Percentiles rank a stretch among this genome's conserved stretches.
Evolutionary conservation across 2,329 filamentous ascomycete genomes (phyloP).

Genomic region (Biscogniauxia marginata): DNA sequence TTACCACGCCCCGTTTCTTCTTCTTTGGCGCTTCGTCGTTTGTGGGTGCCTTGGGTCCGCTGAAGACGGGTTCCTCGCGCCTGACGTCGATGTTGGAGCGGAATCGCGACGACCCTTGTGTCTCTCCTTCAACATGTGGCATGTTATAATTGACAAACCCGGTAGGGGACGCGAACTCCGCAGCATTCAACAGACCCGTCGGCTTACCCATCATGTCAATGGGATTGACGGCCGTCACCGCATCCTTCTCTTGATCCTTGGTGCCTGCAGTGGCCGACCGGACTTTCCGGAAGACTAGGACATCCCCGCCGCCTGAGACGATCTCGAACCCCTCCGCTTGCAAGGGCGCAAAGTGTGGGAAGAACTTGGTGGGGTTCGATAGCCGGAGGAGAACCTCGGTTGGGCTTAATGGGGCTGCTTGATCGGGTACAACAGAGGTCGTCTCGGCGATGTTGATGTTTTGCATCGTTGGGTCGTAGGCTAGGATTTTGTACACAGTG

Average conservation of each 20-base stretch:
- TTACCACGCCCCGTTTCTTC: constrained; percentile 42
- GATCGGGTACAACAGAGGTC: constrained; percentile 51
- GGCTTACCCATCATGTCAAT: constrained; percentile 54
- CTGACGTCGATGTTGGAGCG: constrained; percentile 44
- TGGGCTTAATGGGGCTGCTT: constrained; percentile 52
- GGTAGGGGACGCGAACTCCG: constrained; percentile 62
- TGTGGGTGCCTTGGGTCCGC: constrained; percentile 35
- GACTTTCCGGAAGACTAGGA: constrained; percentile 66
- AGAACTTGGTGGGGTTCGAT: constrained; percentile 62
- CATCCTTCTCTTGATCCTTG: constrained; percentile 12
- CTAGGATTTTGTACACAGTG: constrained; percentile 62
- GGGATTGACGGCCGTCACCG: constrained; percentile 48
- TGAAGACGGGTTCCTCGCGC: constrained; percentile 48
- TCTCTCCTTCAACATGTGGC: constrained; percentile 31
- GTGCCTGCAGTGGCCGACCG: constrained; percentile 25
- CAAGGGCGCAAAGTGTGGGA: constrained; percentile 60
- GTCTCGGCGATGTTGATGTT: constrained; percentile 59
- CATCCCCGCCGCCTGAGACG: constrained; percentile 59
- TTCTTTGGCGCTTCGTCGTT: constrained; percentile 22
- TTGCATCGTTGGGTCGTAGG: constrained; percentile 60
- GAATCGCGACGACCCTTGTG: constrained; percentile 32
- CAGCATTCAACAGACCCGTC: constrained; percentile 43
- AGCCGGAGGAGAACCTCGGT: constrained; percentile 60
- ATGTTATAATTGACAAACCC: constrained; percentile 63
- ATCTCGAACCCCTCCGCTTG: constrained; percentile 65